Evolutionary conservation across 352 stramenopile genomes (phyloP).

Genomic region (Globisporangium lucens): DNA sequence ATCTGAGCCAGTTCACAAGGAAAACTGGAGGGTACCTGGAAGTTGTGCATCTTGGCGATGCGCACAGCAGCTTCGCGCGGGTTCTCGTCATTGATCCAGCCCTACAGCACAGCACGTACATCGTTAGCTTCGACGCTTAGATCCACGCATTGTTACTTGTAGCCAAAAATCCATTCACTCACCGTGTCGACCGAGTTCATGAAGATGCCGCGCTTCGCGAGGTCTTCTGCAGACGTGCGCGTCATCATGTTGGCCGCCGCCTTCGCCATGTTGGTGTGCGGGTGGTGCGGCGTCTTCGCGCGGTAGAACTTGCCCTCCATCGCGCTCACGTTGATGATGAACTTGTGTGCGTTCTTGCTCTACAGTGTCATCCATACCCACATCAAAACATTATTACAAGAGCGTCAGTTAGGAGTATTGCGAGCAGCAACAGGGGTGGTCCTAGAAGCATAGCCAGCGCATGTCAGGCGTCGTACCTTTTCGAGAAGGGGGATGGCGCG

Average conservation of each 20-base stretch:
- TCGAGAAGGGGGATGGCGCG: conserved; percentile 59
- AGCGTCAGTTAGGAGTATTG: not conserved
- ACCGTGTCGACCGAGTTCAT: conserved; percentile 96
- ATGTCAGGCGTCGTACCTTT: conserved; percentile 29
- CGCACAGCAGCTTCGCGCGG: conserved; percentile 88
- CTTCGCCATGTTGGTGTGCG: conserved; percentile 97
- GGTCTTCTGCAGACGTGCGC: conserved; percentile 87
- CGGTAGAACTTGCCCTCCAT: conserved; percentile 97
- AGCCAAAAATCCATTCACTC: conserved; percentile 4
- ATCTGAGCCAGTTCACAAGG: not conserved
- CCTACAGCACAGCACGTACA: conserved; percentile 22
- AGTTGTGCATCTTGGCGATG: conserved; percentile 91
- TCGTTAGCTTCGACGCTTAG: not conserved
- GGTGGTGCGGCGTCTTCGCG: conserved; percentile 92
- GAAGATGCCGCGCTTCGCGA: conserved; percentile 86
- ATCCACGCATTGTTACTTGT: too few relatives aligned
- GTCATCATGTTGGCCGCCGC: conserved; percentile 97
- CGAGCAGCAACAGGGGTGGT: not conserved
- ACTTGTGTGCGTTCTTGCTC: conserved; percentile 47
- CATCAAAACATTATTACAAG: not conserved
- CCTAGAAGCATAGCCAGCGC: not conserved
- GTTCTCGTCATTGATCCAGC: conserved; percentile 98
- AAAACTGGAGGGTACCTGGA: conserved; percentile 53
- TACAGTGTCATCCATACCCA: conserved; percentile 12
- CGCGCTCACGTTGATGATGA: conserved; percentile 94